Base-by-base conservation (phyloP, 23 red algal species). In the Agarophyton chilense region DNA sequence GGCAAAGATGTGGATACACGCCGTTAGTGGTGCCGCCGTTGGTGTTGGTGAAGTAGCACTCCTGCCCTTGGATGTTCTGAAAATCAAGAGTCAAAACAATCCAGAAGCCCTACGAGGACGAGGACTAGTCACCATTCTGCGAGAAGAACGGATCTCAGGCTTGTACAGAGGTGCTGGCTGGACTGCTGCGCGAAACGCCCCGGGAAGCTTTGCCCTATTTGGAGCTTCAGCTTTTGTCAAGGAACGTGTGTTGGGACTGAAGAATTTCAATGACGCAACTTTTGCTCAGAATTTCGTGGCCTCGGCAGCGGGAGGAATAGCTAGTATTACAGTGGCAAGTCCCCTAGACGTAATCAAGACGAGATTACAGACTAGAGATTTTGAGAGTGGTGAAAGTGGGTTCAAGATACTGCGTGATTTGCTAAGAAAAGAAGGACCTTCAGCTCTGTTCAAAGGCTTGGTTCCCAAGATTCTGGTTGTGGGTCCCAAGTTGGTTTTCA, bases 341-440 rank as follows among this genome's bases (percentile, higher is more conserved):
- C 91, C 91, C 2, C 49, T 94, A 65, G 91, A 94, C 81, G 91
- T 94, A 14, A 55, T 94, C 34, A 94, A 94, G 71, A 94, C 91
- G 22, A 55, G 91, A 26, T 28, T 94, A 33, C 91, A 94, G 61
- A 94, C 70, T 39, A 58, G 81, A 45, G 81, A 94, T 72, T 94
- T 94, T 54, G 55, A 52, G 21, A 79, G 68, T 47, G 83, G 80
- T 31, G 91, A 85, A 38, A 94, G 70, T 47, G 91, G 91, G 3
- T 62, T 61, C 41, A 45, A 72, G n/a, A 77, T 94, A 24, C 38
- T 94, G 26, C 35, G 55, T 24, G 91, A 94, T 10, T 39, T 94
- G 61, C 26, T 94, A 31, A 58, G 19, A 34, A 84, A 94, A 25
- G 91, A 94, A 51, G 91, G 91, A 7, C 71, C 73, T 2, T 52